Conservation (phyloP, 441 rosid genomes). For the Gossypium trilobum region DNA sequence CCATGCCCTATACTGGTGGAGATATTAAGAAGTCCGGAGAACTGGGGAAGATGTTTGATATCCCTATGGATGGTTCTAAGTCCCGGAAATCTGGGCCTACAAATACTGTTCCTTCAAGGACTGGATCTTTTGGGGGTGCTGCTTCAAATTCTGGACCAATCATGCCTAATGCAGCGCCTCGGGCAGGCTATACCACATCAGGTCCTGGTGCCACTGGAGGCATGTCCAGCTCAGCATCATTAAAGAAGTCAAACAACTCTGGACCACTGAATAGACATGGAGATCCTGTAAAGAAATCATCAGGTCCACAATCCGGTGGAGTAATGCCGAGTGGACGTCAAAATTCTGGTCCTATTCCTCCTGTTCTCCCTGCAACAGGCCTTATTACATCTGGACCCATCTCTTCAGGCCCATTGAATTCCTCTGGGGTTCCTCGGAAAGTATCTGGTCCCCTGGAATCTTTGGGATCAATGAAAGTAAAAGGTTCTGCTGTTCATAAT, state of each 20-base stretch:
- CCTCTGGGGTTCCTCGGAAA: conserved; percentile 81
- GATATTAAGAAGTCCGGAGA: conserved; percentile 90
- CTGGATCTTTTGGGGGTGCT: conserved; percentile 85
- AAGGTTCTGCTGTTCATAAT: conserved; percentile 59
- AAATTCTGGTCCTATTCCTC: conserved; percentile 74
- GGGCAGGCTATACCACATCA: conserved; percentile 49
- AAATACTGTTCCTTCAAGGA: conserved; percentile 65
- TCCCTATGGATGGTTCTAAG: conserved; percentile 64
- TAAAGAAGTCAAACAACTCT: conserved; percentile 60
- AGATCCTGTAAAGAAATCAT: conserved; percentile 71
- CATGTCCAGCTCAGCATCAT: conserved; percentile 36
- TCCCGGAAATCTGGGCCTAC: conserved; percentile 94
- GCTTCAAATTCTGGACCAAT: conserved; percentile 76
- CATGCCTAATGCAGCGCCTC: conserved; percentile 57
- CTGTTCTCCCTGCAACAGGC: conserved; percentile 81
- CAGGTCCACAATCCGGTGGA: conserved; percentile 93
- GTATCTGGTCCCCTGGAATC: conserved; percentile 87
- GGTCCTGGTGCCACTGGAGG: conserved; percentile 54
- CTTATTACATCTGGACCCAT: conserved; percentile 91
- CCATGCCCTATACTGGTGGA: conserved; percentile 96
- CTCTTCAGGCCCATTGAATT: conserved; percentile 67
- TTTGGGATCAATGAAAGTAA: conserved; percentile 56
- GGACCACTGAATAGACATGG: conserved; percentile 92
- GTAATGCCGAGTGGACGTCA: conserved; percentile 69
- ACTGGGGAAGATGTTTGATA: conserved; percentile 88